Base-by-base conservation (phyloP, 306 rosid genomes). In the Quercus mongolica region DNA sequence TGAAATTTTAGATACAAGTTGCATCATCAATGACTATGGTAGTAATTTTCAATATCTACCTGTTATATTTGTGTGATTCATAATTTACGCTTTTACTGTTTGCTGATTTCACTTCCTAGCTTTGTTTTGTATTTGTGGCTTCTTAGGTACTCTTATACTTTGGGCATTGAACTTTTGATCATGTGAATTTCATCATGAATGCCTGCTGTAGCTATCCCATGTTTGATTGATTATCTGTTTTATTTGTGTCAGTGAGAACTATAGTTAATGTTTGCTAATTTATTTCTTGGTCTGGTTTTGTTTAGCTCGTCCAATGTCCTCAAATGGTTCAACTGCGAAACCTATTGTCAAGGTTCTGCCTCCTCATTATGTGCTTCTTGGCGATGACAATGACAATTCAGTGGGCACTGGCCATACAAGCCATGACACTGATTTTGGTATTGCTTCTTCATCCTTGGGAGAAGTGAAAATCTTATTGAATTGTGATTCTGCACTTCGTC, bases 371-470 rank as follows among this genome's bases (percentile, higher is more conserved):
- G 76, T 18, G 77, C 46, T 75, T 79, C 30, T 57, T 5, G 76
- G 38, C 71, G 19, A 78, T 80, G 54, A 49, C 67, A 69, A 71
- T 72, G 83, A 55, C 46, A 76, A 0, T 49, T 59, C 79, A 14
- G 21, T 67, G 35, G 69, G 73, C 76, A 68, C 46, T 59, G 69
- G 69, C 73, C 30, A 55, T 73, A 26, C 21, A 56, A 56, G 65
- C 51, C 12, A 30, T 18, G 63, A 63, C 46, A 69, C 80, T 38
- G 54, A 61, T 73, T 79, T 85, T 73, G 52, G 61, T 57, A 73
- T 85, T 76, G 89, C 84, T 33, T 82, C 89, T 85, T 82, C 89
- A 38, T 46, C 72, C 58, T 54, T n/a, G 12, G 89, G 89, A 72
- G 86, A 79, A 79, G 82, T 85, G 81, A 85, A 76, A 76, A 73